phyloP scores from a whole-genome alignment of 2,329 filamentous ascomycete species.

The Beauveria sp. region DNA sequence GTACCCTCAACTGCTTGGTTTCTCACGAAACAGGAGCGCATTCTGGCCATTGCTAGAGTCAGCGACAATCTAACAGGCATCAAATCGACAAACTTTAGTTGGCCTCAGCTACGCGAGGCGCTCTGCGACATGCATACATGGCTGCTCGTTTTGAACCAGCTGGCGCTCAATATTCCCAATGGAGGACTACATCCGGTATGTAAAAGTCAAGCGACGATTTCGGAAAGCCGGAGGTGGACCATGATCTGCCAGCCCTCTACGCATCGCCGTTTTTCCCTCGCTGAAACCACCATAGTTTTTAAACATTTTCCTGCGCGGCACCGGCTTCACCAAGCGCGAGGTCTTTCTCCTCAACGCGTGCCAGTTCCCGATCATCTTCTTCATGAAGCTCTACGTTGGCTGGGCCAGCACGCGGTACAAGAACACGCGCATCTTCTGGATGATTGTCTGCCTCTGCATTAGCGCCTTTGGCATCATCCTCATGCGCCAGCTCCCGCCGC shows the following conservation, averaged over 20 bases:
- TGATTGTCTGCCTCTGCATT: conserved; percentile 17
- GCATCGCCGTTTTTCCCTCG: too few relatives aligned
- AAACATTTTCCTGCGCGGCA: conserved; percentile 18
- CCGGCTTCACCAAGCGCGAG: conserved; percentile 18
- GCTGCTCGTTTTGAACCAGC: conserved; percentile 15
- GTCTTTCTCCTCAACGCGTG: conserved; percentile 16
- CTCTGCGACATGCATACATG: background rate
- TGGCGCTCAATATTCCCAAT: conserved; percentile 22
- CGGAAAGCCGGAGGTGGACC: too few relatives aligned
- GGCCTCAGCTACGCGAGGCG: background rate
- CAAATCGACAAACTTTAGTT: conserved; percentile 18
- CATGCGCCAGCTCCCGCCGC: conserved; percentile 13
- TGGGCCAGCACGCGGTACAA: conserved; percentile 17
- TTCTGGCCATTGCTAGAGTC: conserved; percentile 59
- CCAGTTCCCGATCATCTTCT: conserved; percentile 16
- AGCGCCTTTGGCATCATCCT: conserved; percentile 17
- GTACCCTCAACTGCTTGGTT: conserved; percentile 33
- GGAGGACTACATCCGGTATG: conserved; percentile 16
- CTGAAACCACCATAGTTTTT: conserved; percentile 15
- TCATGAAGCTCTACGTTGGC: conserved; percentile 18
- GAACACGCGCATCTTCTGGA: conserved; percentile 21
- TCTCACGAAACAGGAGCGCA: conserved; percentile 53
- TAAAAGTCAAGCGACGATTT: too few relatives aligned
- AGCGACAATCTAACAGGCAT: conserved; percentile 42
- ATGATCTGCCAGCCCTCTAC: too few relatives aligned